Conservation (phyloP, 129 eudicot species). For the Erigeron canadensis region DNA sequence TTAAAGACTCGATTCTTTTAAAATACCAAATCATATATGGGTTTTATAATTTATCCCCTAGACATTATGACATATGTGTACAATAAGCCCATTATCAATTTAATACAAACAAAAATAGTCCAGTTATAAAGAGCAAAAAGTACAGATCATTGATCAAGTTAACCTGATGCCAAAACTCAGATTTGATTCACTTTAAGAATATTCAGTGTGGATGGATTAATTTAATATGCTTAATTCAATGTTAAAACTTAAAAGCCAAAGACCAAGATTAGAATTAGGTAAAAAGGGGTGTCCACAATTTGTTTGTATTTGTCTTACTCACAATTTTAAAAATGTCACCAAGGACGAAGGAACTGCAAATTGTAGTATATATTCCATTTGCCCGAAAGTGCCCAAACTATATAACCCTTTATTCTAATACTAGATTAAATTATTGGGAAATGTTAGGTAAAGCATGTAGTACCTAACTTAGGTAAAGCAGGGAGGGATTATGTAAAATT, state of each 20-base stretch:
- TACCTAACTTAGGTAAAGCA: too few relatives aligned
- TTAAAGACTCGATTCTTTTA: too few relatives aligned
- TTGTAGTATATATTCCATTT: constrained; percentile 28
- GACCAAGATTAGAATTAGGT: constrained; percentile 32
- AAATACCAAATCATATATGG: too few relatives aligned
- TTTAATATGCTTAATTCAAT: background rate
- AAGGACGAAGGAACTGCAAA: constrained; percentile 29
- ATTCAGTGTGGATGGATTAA: constrained; percentile 19
- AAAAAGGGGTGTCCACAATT: constrained; percentile 30
- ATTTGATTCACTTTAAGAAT: constrained; percentile 32
- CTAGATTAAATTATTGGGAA: too few relatives aligned
- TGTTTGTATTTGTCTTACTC: constrained; percentile 22
- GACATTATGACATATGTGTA: background rate
- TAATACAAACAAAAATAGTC: background rate
- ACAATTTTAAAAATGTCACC: constrained; percentile 16
- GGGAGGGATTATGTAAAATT: too few relatives aligned
- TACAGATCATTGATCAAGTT: constrained; percentile 19
- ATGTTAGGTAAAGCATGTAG: too few relatives aligned
- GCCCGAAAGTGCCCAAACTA: constrained; percentile 30
- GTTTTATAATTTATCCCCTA: too few relatives aligned
- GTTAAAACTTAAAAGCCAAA: constrained; percentile 12
- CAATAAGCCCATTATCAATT: constrained; percentile 16
- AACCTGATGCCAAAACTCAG: constrained; percentile 22
- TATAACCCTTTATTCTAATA: background rate
- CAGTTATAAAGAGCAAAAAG: background rate